Percentiles rank a stretch among this genome's conserved stretches.
Conservation (phyloP, 2,329 filamentous ascomycete genomes). For the Beauveria caledonica region DNA sequence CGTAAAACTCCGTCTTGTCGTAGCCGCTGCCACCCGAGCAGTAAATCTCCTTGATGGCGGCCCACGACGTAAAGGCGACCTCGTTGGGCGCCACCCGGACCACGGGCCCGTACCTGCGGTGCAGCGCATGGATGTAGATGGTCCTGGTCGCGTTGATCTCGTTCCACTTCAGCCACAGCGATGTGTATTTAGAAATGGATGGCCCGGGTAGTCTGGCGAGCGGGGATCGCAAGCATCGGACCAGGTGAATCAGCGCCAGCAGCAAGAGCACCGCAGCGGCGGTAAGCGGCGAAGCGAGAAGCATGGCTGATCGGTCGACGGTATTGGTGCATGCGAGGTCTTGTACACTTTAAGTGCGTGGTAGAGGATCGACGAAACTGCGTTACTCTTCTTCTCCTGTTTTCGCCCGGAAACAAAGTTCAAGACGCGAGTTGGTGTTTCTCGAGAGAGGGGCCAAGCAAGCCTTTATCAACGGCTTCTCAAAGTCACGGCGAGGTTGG, state of each 20-base stretch:
- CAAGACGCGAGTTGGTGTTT: neutral
- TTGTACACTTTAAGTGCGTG: too few species aligned
- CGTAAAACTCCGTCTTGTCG: slow-evolving; percentile 58
- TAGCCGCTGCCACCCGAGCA: slow-evolving; percentile 53
- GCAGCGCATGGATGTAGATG: slow-evolving; percentile 46
- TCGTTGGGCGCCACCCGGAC: slow-evolving; percentile 52
- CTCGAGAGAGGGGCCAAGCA: neutral
- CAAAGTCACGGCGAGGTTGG: neutral
- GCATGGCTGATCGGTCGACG: neutral
- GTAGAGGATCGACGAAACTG: too few species aligned
- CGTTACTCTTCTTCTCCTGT: too few species aligned
- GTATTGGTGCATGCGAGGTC: neutral
- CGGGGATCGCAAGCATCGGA: slow-evolving; percentile 25
- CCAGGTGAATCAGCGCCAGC: slow-evolving; percentile 19
- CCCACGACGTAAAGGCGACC: slow-evolving; percentile 48
- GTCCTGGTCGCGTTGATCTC: slow-evolving; percentile 47
- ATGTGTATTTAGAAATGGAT: slow-evolving; percentile 38
- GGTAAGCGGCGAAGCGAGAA: slow-evolving; percentile 22
- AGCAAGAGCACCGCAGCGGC: slow-evolving; percentile 18
- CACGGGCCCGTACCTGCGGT: slow-evolving; percentile 46
- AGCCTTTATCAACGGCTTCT: neutral
- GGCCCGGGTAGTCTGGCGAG: slow-evolving; percentile 40
- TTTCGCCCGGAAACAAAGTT: too few species aligned
- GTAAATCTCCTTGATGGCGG: slow-evolving; percentile 56
- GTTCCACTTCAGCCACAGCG: slow-evolving; percentile 44